phyloP scores from a whole-genome alignment of 306 rosid genomes.

The Castanospermum australe region DNA sequence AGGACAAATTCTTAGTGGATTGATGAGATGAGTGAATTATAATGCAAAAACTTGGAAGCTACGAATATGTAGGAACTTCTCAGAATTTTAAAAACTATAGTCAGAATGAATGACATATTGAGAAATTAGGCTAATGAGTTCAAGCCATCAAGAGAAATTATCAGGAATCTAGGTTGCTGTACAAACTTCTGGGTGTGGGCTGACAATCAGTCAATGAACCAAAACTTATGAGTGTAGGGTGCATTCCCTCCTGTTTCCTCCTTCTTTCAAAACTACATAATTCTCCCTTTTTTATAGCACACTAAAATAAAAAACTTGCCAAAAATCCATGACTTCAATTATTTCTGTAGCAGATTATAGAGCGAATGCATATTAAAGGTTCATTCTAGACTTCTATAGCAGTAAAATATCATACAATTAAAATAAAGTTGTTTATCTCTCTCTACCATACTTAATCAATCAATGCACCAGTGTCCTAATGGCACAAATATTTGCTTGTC shows the following conservation, averaged over 20 bases:
- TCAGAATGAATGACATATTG: too few species aligned
- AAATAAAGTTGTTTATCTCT: not conserved
- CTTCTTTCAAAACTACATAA: not conserved
- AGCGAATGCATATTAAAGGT: not conserved
- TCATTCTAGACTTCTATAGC: not conserved
- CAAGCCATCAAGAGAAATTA: too few species aligned
- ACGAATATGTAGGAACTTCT: too few species aligned
- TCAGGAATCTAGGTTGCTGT: not conserved
- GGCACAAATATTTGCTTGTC: not conserved
- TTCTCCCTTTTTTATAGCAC: not conserved
- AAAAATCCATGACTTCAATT: not conserved
- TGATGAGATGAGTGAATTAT: too few species aligned
- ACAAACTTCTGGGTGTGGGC: not conserved
- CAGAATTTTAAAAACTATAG: too few species aligned
- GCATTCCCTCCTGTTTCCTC: not conserved
- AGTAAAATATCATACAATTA: not conserved
- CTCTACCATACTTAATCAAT: too few species aligned
- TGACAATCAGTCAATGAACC: not conserved
- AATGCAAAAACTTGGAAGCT: too few species aligned
- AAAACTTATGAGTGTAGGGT: not conserved
- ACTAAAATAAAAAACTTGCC: not conserved
- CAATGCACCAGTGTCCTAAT: too few species aligned
- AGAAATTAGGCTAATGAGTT: too few species aligned
- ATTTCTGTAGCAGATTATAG: not conserved
- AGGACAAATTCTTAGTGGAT: too few species aligned